Base-by-base conservation (phyloP, 331 rosid species). In the Telfairia occidentalis region DNA sequence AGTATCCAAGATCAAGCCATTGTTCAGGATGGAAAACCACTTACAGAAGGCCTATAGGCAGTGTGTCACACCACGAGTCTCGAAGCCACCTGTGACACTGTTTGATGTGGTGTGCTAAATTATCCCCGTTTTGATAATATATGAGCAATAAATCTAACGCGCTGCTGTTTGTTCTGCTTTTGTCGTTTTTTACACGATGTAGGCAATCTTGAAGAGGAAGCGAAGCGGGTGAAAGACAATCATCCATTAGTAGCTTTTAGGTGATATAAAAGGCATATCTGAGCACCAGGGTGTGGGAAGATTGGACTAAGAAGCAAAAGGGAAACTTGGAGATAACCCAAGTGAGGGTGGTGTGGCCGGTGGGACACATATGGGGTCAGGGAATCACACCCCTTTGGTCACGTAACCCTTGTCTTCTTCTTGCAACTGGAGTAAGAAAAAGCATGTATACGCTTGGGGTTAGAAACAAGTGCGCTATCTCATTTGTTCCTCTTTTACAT, bases 401-500 rank as follows among this genome's bases (percentile, higher is more conserved):
- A n/a, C 9, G 10, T 49, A 50, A 49, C 60, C 63, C 15, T 49
- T 50, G 15, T 16, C 28, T 24, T 71, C 59, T 45, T 60, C 40
- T 42, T 40, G 32, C 53, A 67, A 67, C 37, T 69, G 5, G n/a
- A 43, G 15, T 42, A 21, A 13, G 54, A 28, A 46, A 46, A 50
- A 50, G 34, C 45, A 46, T 71, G 76, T 49, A 0, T 46, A 11
- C 76, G 43, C 76, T 46, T 50, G 76, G 32, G 2, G 76, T 49
- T 26, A 37, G 53, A 66, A 23, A 15, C 58, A 23, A 70, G 71
- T 49, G 92, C 79, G 79, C 76, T 73, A 79, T 75, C 78, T 54
- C 66, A 79, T 64, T 82, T 87, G 82, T 81, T 82, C 78, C 48
- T 79, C 69, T 82, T 80, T 76, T 46, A 28, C 75, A 54, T 52